phyloP scores from a whole-genome alignment of 1,284 basidiomycete species.

The Microbotryum intermedium region DNA sequence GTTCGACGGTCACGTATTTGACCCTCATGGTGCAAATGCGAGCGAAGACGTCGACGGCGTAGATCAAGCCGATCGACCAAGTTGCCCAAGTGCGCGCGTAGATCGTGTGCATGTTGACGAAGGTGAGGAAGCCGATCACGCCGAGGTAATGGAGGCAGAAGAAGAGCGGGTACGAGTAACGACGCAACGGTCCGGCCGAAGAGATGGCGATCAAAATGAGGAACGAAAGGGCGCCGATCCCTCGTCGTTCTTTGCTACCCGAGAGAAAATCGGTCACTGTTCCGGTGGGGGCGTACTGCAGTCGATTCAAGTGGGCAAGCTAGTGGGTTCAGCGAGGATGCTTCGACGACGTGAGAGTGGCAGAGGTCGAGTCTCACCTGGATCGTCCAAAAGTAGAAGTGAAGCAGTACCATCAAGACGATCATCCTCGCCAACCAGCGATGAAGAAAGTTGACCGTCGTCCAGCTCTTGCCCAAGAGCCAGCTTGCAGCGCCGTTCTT shows the following conservation, averaged over 20 bases:
- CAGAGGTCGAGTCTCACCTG: slow-evolving; percentile 5
- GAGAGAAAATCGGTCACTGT: slow-evolving; percentile 10
- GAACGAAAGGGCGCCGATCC: slow-evolving; percentile 17
- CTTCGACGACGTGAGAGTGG: not conserved
- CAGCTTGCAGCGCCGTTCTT: slow-evolving; percentile 14
- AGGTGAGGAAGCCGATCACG: slow-evolving; percentile 21
- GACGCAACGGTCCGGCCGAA: slow-evolving; percentile 14
- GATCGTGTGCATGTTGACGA: slow-evolving; percentile 22
- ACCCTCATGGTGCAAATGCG: slow-evolving; percentile 10
- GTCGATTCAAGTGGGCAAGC: not conserved
- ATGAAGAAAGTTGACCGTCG: slow-evolving; percentile 20
- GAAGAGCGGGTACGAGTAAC: slow-evolving; percentile 21
- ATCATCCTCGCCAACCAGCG: slow-evolving; percentile 17
- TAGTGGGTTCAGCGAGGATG: not conserved
- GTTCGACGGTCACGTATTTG: slow-evolving; percentile 11
- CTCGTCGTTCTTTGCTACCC: slow-evolving; percentile 16
- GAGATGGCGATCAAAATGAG: slow-evolving; percentile 21
- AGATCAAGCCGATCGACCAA: slow-evolving; percentile 14
- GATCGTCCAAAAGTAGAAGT: slow-evolving; percentile 22
- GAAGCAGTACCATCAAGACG: slow-evolving; percentile 14
- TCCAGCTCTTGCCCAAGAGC: slow-evolving; percentile 13
- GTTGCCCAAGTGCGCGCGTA: slow-evolving; percentile 21
- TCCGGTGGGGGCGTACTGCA: slow-evolving; percentile 9
- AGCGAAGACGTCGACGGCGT: slow-evolving; percentile 18
- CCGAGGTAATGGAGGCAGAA: slow-evolving; percentile 24